Conservation (phyloP, 1,139 yeast genomes). For the Williopsis jadinii region DNA sequence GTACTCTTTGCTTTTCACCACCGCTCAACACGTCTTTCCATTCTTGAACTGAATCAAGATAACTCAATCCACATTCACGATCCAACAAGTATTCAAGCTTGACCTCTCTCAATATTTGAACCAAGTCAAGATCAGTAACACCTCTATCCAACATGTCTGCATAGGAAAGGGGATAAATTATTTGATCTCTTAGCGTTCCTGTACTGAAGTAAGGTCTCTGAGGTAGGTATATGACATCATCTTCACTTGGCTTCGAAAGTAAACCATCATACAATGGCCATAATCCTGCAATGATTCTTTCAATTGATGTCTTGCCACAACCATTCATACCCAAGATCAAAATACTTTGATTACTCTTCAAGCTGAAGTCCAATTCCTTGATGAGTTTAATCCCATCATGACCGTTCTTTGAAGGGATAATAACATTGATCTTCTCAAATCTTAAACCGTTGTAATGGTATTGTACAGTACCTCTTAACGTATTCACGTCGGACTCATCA, state of each 20-base stretch:
- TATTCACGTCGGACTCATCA: constrained; percentile 28
- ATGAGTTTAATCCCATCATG: constrained; percentile 49
- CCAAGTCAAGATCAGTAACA: constrained; percentile 60
- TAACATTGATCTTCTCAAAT: constrained; percentile 76
- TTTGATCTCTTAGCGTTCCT: constrained; percentile 82
- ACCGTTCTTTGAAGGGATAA: constrained; percentile 64
- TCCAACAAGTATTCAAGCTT: constrained; percentile 70
- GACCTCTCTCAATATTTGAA: constrained; percentile 65
- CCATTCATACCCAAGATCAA: constrained; percentile 85
- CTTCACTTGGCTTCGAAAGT: constrained; percentile 70
- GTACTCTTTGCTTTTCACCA: constrained; percentile 89
- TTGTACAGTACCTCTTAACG: constrained; percentile 78
- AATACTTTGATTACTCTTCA: constrained; percentile 60
- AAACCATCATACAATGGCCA: constrained; percentile 90
- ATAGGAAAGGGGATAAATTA: constrained; percentile 77
- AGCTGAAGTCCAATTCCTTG: constrained; percentile 53
- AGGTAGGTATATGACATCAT: constrained; percentile 69
- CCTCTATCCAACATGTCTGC: constrained; percentile 74
- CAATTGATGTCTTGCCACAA: constrained; percentile 82
- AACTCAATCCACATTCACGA: constrained; percentile 30
- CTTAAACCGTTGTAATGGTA: constrained; percentile 72
- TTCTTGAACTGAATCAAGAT: constrained; percentile 45
- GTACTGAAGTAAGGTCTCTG: constrained; percentile 74
- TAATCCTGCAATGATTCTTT: constrained; percentile 77
- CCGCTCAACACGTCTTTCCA: constrained; percentile 94